These are phyloP conservation scores for Ceratocystis papillata DNA, from an alignment of 2,329 filamentous ascomycete species.

Conservation along the genomic window DNA sequence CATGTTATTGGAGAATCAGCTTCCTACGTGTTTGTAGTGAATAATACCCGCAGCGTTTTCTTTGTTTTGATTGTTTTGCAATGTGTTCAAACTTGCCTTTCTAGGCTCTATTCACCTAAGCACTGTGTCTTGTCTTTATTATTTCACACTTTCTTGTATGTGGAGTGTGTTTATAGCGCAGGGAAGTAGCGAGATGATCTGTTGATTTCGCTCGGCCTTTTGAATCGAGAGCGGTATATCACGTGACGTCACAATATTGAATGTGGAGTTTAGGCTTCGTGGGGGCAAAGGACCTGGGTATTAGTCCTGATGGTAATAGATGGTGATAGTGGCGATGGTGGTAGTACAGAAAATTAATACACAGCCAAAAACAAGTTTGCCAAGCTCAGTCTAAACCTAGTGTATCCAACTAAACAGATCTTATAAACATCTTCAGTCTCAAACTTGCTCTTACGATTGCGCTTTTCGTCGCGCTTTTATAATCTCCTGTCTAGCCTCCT, in stretches of 20 bases:
- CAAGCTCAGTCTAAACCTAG: background rate
- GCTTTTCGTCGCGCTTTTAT: constrained; percentile 23
- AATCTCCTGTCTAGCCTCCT: constrained; percentile 43
- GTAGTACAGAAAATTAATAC: background rate
- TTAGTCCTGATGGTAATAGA: background rate
- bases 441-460: background rate
- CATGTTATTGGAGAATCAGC: background rate
- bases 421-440: background rate
- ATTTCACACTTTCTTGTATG: too few relatives aligned
- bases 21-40: background rate
- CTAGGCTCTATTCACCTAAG: background rate
- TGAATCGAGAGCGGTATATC: too few relatives aligned
- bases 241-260: too few relatives aligned
- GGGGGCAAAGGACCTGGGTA: background rate
- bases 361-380: background rate
- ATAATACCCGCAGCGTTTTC: constrained; percentile 15
- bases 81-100: too few relatives aligned
- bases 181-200: too few relatives aligned
- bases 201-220: too few relatives aligned
- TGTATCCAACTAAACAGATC: too few relatives aligned
- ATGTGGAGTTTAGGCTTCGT: background rate
- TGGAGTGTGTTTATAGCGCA: too few relatives aligned
- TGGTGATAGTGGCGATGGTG: background rate
- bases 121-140: background rate
- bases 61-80: constrained; percentile 6